Evolutionary conservation across 176 grass and related monocot genomes (phyloP), one percentile per base, ranked within the genome.

Genomic region (Urochloa ruziziensis): DNA sequence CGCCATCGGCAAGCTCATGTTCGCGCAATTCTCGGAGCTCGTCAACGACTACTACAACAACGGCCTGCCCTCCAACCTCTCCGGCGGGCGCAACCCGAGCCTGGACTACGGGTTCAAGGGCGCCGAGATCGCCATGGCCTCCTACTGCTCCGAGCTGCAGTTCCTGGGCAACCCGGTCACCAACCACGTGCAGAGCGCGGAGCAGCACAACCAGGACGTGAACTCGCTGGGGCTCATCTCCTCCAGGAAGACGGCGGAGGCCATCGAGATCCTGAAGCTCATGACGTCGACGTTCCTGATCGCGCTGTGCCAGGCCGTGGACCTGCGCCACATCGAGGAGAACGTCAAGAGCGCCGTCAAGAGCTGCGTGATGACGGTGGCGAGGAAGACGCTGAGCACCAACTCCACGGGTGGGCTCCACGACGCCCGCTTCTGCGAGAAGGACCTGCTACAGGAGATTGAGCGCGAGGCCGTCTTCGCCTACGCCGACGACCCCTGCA

Each of bases 31-130:
- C 79, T 95, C 93, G 0, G 93, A 95, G 85, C 93, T 95, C 19
- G 90, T 92, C 40, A 95, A 95, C 23, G 93, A 95, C 67, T 95
- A 84, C 64, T 95, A 92, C 88, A 95, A 95, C 93, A 95, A 95
- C 6, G 93, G 90, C 13, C 43, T 95, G 27, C 93, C 93, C 0
- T 92, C 93, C 27, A 95, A 95, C 80, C 85, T 95, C 53, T 92
- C 90, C 7, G 93, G 93, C 3, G 88, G 93, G 10, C 90, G 90
- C 43, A 92, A 95, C 23, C 93, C 93, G 2, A 95, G 93, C 79
- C 61, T 95, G 79, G 93, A 95, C 79, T 95, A 95, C 33, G 93
- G 93, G 0, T 95, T 95, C 59, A 95, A 95, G 88, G 93, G 93
- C 23, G 90, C 93, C 5, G 90, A 95, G 90, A 92, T 95, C 8